Evolutionary conservation across 768 basidiomycete species (phyloP), one percentile per base, ranked within the genome.

Genomic region (Psilocybe cyanescens): DNA sequence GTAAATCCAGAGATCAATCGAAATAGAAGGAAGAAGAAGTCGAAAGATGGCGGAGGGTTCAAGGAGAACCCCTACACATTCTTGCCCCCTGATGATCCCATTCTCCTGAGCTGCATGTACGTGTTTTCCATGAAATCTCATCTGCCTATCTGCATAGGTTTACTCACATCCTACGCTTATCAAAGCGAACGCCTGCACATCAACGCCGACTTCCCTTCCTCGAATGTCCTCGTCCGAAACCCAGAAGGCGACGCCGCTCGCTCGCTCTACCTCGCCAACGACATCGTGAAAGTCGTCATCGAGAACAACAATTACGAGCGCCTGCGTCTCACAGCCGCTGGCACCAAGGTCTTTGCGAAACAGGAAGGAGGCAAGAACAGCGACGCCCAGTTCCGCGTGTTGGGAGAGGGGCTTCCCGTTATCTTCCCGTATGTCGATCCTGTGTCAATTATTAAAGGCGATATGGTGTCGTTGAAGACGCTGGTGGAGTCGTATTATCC

Each of bases 31-130:
- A 58, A 70, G 59, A 56, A 67, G 57, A 65, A 66, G 61, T 54
- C 29, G 49, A 71, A 72, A 48, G 60, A 68, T 12, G 72, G 70
- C 31, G 74, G 73, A 59, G 74, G 78, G 11, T 95, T 91, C 81
- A 95, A 90, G 71, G 96, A 99, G 73, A 93, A 92, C 72, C 95
- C 96, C 1, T 97, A 91, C 72, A 94, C 91, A 0, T 95, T 90
- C 76, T 76, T 98, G 31, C 70, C 85, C 1, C 79, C 86, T 2
- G 78, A 87, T 60, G 90, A 97, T 69, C 87, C 87, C 4, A 83
- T 89, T 55, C 78, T 98, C 47, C 68, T 78, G 57, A 78, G 81
- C 14, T 93, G 91, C 85, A 82, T 90, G 95, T 94, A 73, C 72
- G 89, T 76, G 14, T 14, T 39, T 39, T 39, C 37, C 37, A 39